Conservation (phyloP, 2,329 filamentous ascomycete genomes). For the Fusarium sp. region DNA sequence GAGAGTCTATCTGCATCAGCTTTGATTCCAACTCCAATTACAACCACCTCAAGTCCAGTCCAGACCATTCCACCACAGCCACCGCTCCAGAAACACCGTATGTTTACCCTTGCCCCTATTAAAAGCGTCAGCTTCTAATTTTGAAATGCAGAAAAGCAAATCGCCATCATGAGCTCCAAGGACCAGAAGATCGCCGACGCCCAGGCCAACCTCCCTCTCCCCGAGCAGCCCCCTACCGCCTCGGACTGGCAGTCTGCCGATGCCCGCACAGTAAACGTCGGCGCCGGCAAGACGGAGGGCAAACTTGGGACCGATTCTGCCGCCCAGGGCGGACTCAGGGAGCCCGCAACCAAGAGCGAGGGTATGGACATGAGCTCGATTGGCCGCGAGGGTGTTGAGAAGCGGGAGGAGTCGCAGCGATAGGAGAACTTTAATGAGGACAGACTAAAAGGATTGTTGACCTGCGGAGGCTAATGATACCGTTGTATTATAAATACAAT, state of each 20-base stretch:
- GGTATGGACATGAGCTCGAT: conserved; percentile 71
- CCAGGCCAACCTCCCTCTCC: conserved; percentile 82
- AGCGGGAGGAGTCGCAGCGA: conserved; percentile 25
- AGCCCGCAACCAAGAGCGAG: conserved; percentile 71
- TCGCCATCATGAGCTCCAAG: conserved; percentile 66
- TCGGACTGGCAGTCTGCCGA: conserved; percentile 86
- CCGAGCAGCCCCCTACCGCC: conserved; percentile 82
- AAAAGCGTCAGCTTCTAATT: conserved; percentile 1
- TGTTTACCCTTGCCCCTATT: background rate
- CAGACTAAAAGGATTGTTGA: background rate
- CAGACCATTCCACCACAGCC: conserved; percentile 3
- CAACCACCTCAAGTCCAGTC: background rate
- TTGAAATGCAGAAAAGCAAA: too few species aligned
- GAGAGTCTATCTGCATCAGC: conserved; percentile 1
- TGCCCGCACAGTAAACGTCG: conserved; percentile 78
- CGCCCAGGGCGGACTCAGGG: conserved; percentile 69
- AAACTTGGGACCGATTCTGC: conserved; percentile 67
- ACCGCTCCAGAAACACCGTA: background rate
- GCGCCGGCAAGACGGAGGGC: conserved; percentile 71
- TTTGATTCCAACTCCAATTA: background rate
- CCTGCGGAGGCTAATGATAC: conserved; percentile 31
- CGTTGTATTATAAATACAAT: conserved; percentile 29
- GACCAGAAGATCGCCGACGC: conserved; percentile 76
- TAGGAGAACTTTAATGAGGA: conserved; percentile 9
- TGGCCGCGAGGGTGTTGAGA: conserved; percentile 69